Evolutionary conservation across 768 basidiomycete species (phyloP).

Genomic region (Chalciporus piperatus): DNA sequence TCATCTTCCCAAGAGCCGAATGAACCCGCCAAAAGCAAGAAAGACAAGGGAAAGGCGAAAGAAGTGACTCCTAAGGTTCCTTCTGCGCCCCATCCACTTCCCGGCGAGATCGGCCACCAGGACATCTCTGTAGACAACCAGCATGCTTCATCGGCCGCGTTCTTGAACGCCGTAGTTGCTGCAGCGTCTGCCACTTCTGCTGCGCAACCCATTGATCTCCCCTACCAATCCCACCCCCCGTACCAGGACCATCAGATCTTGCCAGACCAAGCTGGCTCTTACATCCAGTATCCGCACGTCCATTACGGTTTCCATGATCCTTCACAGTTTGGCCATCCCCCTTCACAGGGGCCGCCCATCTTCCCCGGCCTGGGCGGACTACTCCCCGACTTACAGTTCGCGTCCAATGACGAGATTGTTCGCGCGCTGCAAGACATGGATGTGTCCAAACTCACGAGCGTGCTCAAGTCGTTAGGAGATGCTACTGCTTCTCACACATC

Average conservation of each 20-base stretch:
- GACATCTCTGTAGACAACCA: conserved; percentile 30
- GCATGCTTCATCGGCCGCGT: conserved; percentile 52
- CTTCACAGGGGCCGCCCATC: conserved; percentile 28
- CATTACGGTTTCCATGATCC: conserved; percentile 28
- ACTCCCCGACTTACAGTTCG: conserved; percentile 38
- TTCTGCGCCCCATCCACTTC: conserved; percentile 36
- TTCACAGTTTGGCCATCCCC: conserved; percentile 25
- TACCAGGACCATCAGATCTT: conserved; percentile 34
- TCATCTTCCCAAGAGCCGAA: background rate
- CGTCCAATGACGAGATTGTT: conserved; percentile 71
- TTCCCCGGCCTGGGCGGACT: conserved; percentile 20
- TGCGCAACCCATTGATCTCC: conserved; percentile 25
- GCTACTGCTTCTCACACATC: conserved; percentile 45
- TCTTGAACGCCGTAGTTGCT: conserved; percentile 64
- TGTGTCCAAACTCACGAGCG: conserved; percentile 60
- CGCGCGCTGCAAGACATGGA: conserved; percentile 73
- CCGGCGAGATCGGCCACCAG: conserved; percentile 25
- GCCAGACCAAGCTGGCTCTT: conserved; percentile 23
- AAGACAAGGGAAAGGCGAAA: conserved; percentile 34
- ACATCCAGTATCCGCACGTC: conserved; percentile 31
- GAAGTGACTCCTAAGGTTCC: conserved; percentile 19
- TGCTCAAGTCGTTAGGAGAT: conserved; percentile 63
- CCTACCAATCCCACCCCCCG: conserved; percentile 31
- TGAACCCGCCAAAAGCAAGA: conserved; percentile 32
- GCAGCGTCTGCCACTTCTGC: conserved; percentile 55